Evolutionary conservation across 495 filamentous ascomycete genomes (phyloP).

Genomic region (Friedmanniomyces simplex): DNA sequence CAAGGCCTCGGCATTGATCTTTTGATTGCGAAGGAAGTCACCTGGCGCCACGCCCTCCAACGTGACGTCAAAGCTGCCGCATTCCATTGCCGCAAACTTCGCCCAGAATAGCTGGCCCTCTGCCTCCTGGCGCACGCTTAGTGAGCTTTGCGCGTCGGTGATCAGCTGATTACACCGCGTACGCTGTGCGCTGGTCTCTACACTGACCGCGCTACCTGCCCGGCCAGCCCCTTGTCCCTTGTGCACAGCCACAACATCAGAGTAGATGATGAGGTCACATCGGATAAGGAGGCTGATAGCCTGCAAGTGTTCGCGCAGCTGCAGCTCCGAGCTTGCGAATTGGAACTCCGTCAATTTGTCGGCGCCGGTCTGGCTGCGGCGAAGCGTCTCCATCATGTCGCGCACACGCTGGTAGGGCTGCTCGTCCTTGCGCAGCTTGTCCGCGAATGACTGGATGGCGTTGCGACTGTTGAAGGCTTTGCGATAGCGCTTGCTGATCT

Average conservation of each 20-base stretch:
- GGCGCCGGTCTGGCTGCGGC: slow-evolving; percentile 27
- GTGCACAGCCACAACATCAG: slow-evolving; percentile 41
- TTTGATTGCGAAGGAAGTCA: neutral
- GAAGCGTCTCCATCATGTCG: slow-evolving; percentile 41
- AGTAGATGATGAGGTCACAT: slow-evolving; percentile 45
- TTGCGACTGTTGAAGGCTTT: slow-evolving; percentile 33
- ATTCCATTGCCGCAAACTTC: slow-evolving; percentile 33
- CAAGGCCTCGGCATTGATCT: slow-evolving; percentile 12
- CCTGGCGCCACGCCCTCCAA: neutral
- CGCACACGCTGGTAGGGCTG: slow-evolving; percentile 53
- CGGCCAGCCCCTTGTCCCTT: slow-evolving; percentile 6
- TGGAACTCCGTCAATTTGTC: slow-evolving; percentile 26
- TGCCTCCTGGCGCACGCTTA: slow-evolving; percentile 25
- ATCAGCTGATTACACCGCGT: slow-evolving; percentile 24
- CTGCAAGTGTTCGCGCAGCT: slow-evolving; percentile 39
- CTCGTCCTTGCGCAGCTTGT: slow-evolving; percentile 42
- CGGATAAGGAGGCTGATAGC: slow-evolving; percentile 43
- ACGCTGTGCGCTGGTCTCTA: slow-evolving; percentile 20
- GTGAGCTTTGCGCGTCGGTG: slow-evolving; percentile 17
- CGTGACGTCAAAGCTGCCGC: neutral
- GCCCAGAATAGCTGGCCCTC: slow-evolving; percentile 34
- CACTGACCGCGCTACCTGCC: slow-evolving; percentile 1
- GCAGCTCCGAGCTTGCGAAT: slow-evolving; percentile 37
- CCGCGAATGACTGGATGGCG: slow-evolving; percentile 35
- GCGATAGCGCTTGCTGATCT: slow-evolving; percentile 29